Evolutionary conservation across 768 basidiomycete genomes (phyloP).

Genomic region (Phlegmacium glaucopus): DNA sequence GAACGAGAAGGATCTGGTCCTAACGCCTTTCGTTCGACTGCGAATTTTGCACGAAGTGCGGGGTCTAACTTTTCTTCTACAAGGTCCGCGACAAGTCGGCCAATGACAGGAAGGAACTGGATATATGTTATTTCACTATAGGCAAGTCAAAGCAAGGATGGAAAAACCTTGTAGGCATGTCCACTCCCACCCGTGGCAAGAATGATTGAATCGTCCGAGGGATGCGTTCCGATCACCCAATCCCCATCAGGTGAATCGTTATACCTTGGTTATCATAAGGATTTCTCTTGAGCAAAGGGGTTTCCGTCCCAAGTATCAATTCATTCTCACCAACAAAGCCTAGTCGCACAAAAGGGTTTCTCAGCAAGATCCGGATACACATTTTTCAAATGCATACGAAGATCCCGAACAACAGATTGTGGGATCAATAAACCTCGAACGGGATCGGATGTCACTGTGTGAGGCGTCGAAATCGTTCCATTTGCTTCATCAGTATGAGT

Average conservation of each 20-base stretch:
- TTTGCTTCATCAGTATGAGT: conserved; percentile 40
- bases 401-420: conserved; percentile 38
- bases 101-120: conserved; percentile 87
- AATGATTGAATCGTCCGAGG: conserved; percentile 53
- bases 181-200: conserved; percentile 89
- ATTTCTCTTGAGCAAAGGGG: conserved; percentile 2
- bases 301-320: not conserved
- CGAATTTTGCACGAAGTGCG: conserved; percentile 55
- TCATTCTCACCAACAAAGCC: conserved; percentile 79
- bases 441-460: conserved; percentile 65
- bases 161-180: conserved; percentile 76
- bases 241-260: conserved; percentile 83
- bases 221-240: conserved; percentile 83
- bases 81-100: conserved; percentile 68
- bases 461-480: conserved; percentile 64
- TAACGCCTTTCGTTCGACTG: conserved; percentile 45
- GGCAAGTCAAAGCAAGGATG: not conserved
- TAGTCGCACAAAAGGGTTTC: conserved; percentile 66
- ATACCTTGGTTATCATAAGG: conserved; percentile 60
- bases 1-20: conserved; percentile 31
- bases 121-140: not conserved
- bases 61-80: conserved; percentile 62
- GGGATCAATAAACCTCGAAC: conserved; percentile 66
- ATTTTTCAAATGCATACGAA: conserved; percentile 49
- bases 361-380: conserved; percentile 78